Percentiles rank a stretch among this genome's conserved stretches.
Conservation (phyloP, 2,329 filamentous ascomycete genomes). For the Colletotrichum somersetense region DNA sequence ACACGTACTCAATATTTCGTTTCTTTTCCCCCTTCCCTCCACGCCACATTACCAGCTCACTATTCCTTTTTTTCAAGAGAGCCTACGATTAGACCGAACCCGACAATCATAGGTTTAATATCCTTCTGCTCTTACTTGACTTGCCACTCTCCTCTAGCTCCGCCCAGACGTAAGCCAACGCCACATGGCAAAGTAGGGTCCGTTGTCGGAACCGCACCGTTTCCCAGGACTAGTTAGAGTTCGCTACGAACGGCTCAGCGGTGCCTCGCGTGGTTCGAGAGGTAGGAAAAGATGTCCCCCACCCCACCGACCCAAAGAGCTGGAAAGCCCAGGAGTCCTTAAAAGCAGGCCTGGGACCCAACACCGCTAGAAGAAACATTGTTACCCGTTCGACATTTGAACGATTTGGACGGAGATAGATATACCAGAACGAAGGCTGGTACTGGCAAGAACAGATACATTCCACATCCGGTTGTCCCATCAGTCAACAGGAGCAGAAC, state of each 20-base stretch:
- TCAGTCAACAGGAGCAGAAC: neutral
- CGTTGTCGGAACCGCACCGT: constrained; percentile 29
- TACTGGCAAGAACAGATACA: neutral
- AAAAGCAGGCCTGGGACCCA: neutral
- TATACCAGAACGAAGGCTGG: too few relatives aligned
- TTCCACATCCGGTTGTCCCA: neutral
- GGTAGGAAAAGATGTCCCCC: neutral
- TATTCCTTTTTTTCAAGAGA: neutral
- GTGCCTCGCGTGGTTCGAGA: constrained; percentile 23
- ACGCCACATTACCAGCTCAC: neutral
- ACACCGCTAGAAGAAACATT: neutral
- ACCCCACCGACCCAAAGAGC: neutral
- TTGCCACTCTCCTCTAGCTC: constrained; percentile 2
- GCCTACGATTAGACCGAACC: neutral
- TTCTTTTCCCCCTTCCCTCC: neutral
- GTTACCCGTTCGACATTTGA: neutral
- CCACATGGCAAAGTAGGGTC: constrained; percentile 29
- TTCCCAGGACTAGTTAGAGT: constrained; percentile 29
- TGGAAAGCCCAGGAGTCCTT: neutral
- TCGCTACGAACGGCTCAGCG: constrained; percentile 16
- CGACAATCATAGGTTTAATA: constrained; percentile 7
- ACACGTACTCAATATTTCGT: neutral
- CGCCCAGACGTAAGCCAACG: constrained; percentile 20
- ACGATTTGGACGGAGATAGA: neutral
- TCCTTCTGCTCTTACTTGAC: neutral